Conservation (phyloP, 139 green algal species). For the Coccomyxa sp. region DNA sequence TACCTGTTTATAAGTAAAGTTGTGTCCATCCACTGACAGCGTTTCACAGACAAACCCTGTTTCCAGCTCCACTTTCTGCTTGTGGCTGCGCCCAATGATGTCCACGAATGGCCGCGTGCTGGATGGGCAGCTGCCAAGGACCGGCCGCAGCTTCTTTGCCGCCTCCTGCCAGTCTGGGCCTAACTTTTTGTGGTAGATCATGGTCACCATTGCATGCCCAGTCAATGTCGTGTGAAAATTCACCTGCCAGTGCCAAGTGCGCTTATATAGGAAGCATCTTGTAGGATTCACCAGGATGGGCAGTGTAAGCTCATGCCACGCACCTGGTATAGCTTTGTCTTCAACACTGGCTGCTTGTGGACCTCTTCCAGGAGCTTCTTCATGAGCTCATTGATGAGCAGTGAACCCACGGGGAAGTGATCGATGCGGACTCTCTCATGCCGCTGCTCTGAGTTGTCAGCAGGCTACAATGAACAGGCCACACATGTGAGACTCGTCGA, state of each 20-base stretch:
- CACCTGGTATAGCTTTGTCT: constrained; percentile 48
- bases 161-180: constrained; percentile 51
- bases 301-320: not conserved
- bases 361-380: constrained; percentile 46
- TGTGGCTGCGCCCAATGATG: constrained; percentile 57
- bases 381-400: constrained; percentile 84
- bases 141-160: constrained; percentile 3
- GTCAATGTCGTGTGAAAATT: constrained; percentile 88
- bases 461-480: not conserved
- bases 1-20: constrained; percentile 37
- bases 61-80: constrained; percentile 76
- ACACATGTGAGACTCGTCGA: no score
- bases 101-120: not conserved
- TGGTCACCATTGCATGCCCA: constrained; percentile 76
- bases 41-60: constrained; percentile 68
- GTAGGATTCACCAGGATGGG: not conserved
- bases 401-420: constrained; percentile 71
- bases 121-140: constrained; percentile 9
- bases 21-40: constrained; percentile 36
- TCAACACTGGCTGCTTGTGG: constrained; percentile 24
- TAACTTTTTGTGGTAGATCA: constrained; percentile 85
- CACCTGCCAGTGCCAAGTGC: constrained; percentile 33
- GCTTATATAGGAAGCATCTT: not conserved
- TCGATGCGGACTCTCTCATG: constrained; percentile 52
- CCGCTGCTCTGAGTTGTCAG: constrained; percentile 2